Evolutionary conservation across 306 rosid species (phyloP).

Genomic region (Glycyrrhiza uralensis): DNA sequence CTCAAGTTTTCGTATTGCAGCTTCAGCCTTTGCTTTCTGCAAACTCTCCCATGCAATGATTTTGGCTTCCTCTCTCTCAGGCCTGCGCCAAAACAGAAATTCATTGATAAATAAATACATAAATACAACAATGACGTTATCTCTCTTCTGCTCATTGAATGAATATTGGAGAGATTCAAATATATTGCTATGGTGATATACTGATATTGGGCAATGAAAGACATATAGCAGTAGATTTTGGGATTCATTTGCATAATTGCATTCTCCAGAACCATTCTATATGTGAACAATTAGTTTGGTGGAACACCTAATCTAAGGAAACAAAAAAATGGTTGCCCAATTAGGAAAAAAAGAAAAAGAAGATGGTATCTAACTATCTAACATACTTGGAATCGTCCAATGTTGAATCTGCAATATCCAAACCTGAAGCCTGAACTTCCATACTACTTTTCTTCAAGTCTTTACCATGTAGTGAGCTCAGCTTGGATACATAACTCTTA

Average conservation of each 20-base stretch:
- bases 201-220: background rate
- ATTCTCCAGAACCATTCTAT: slow-evolving; percentile 4
- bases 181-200: background rate
- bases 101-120: background rate
- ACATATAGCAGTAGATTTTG: background rate
- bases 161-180: background rate
- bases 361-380: background rate
- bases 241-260: background rate
- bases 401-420: slow-evolving; percentile 53
- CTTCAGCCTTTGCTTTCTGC: slow-evolving; percentile 93
- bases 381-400: slow-evolving; percentile 60
- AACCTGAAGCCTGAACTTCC: slow-evolving; percentile 40
- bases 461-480: slow-evolving; percentile 21
- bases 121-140: background rate
- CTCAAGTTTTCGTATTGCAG: slow-evolving; percentile 79
- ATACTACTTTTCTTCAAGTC: slow-evolving; percentile 32
- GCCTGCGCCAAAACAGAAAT: slow-evolving; percentile 34
- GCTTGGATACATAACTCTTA: slow-evolving; percentile 33
- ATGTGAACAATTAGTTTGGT: background rate
- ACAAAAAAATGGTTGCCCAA: background rate
- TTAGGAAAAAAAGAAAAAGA: background rate
- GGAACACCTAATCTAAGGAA: background rate
- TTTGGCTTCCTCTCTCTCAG: slow-evolving; percentile 80
- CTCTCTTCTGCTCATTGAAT: background rate
- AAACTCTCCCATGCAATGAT: slow-evolving; percentile 86